These are phyloP conservation scores for Toxoplasma gondii DNA, from an alignment of 169 alveolate genomes.

Conservation along the genomic window DNA sequence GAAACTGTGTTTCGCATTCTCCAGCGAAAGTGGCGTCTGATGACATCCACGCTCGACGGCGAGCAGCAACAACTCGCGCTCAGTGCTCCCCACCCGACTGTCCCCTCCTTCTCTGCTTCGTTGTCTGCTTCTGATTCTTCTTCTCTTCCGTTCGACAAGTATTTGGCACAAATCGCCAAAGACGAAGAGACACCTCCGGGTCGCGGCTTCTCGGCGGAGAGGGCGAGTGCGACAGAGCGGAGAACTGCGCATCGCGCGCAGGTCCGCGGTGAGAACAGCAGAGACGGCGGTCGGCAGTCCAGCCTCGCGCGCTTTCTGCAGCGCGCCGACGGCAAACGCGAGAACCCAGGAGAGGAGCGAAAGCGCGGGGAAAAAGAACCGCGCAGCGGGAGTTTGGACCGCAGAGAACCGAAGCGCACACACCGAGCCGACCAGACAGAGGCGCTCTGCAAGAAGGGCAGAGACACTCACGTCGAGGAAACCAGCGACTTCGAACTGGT, in stretches of 20 bases:
- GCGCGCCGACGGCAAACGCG: not conserved
- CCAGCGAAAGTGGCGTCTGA: constrained; percentile 81
- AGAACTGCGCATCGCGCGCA: no score
- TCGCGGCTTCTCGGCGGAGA: no score
- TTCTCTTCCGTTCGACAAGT: not conserved
- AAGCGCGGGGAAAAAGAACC: not conserved
- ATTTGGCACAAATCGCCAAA: not conserved
- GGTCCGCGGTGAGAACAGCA: not conserved
- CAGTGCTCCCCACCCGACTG: not conserved
- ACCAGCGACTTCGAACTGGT: not conserved
- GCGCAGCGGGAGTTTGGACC: not conserved
- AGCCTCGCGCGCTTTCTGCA: not conserved
- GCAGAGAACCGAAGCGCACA: not conserved
- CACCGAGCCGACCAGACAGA: no score
- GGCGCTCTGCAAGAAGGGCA: no score
- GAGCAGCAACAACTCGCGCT: constrained; percentile 43
- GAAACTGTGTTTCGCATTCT: constrained; percentile 53
- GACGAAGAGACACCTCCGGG: not conserved
- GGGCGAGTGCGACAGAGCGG: no score
- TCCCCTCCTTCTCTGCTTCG: not conserved
- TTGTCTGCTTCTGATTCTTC: not conserved
- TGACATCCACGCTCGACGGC: constrained; percentile 80
- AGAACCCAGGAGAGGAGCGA: no score
- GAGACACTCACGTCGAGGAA: not conserved
- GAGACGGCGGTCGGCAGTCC: not conserved